Conservation (phyloP, 1,284 basidiomycete genomes). For the Ustilago cynodontis region DNA sequence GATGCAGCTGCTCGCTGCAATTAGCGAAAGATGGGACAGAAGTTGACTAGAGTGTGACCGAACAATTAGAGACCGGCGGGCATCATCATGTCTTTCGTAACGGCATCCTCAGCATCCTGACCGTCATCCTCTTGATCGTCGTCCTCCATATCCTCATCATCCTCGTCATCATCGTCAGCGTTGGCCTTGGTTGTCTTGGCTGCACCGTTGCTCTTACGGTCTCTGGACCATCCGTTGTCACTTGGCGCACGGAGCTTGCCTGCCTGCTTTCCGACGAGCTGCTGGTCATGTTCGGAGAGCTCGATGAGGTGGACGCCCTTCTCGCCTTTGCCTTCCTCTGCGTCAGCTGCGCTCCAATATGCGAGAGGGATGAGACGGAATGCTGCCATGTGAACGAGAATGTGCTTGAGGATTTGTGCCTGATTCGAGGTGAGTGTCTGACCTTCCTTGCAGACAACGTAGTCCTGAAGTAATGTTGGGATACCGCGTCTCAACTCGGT, state of each 20-base stretch:
- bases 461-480: conserved; percentile 80
- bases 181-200: conserved; percentile 18
- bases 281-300: conserved; percentile 48
- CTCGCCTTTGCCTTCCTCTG: conserved; percentile 50
- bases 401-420: conserved; percentile 69
- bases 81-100: conserved; percentile 61
- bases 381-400: conserved; percentile 64
- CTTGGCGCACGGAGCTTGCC: conserved; percentile 47
- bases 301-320: conserved; percentile 53
- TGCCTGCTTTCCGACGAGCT: conserved; percentile 48
- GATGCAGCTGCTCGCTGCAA: not conserved
- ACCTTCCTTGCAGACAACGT: conserved; percentile 86
- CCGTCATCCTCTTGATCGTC: conserved; percentile 46
- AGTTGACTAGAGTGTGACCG: not conserved
- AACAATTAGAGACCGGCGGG: conserved; percentile 44
- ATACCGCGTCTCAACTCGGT: conserved; percentile 89
- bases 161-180: conserved; percentile 45
- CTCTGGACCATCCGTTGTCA: conserved; percentile 47
- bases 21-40: not conserved
- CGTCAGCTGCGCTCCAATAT: conserved; percentile 64
- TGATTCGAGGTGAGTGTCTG: conserved; percentile 80
- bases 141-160: conserved; percentile 32
- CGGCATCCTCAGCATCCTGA: conserved; percentile 51
- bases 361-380: conserved; percentile 67
- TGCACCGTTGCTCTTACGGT: conserved; percentile 39